phyloP scores from a whole-genome alignment of 192 early-diverging fungal species.

The Backusella liffmaniae region DNA sequence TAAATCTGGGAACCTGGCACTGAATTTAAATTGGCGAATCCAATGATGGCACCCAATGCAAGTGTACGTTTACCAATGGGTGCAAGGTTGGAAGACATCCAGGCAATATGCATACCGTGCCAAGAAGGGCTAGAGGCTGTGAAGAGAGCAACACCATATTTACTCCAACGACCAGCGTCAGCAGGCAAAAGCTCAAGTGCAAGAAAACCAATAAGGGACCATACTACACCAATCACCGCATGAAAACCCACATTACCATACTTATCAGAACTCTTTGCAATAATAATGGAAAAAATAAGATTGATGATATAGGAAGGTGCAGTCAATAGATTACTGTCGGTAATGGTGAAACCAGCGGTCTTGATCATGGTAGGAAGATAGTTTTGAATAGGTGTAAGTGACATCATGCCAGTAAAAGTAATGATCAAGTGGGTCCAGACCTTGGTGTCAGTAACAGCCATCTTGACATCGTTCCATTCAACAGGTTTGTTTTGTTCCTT shows the following conservation, averaged over 20 bases:
- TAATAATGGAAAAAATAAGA: conserved; percentile 22
- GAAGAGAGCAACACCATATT: conserved; percentile 40
- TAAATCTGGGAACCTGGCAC: conserved; percentile 34
- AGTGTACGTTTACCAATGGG: conserved; percentile 30
- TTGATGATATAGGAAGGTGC: conserved; percentile 29
- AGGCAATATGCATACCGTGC: conserved; percentile 22
- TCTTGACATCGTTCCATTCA: conserved; percentile 15
- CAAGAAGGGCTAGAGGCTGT: conserved; percentile 20
- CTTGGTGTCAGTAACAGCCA: conserved; percentile 20
- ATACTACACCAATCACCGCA: not conserved
- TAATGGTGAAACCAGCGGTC: conserved; percentile 23
- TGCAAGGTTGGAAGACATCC: conserved; percentile 31
- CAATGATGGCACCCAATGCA: conserved; percentile 22
- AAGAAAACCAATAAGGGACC: conserved; percentile 25
- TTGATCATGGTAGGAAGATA: conserved; percentile 32
- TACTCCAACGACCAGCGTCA: conserved; percentile 31
- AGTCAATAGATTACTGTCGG: conserved; percentile 21
- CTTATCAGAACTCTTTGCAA: conserved; percentile 9
- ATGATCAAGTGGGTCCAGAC: conserved; percentile 25
- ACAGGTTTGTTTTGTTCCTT: conserved; percentile 32
- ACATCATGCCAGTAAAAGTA: conserved; percentile 15
- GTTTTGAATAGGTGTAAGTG: conserved; percentile 4
- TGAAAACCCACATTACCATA: conserved; percentile 14
- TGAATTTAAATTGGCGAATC: conserved; percentile 19
- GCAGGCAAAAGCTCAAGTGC: conserved; percentile 38